These are phyloP conservation scores for Phaeophleospora eucalypticola DNA, from an alignment of 2,329 filamentous ascomycete genomes.

Conservation along the genomic window DNA sequence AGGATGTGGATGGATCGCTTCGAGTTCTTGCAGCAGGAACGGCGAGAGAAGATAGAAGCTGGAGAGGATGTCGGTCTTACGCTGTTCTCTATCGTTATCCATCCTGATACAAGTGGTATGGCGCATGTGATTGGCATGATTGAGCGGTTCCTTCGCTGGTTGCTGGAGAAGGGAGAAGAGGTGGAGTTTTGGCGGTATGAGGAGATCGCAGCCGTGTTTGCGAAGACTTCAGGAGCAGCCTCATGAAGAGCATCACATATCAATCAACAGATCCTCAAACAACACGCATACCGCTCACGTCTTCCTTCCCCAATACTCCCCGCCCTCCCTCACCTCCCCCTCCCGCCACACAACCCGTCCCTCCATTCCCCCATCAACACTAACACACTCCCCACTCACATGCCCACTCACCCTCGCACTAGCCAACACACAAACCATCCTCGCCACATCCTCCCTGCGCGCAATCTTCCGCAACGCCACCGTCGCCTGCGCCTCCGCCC, in stretches of 20 bases:
- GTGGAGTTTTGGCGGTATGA: constrained; percentile 47
- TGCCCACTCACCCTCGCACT: constrained; percentile 51
- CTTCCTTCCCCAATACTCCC: constrained; percentile 11
- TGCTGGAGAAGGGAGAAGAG: constrained; percentile 43
- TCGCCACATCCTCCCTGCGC: constrained; percentile 47
- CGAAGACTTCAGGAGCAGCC: too few relatives aligned
- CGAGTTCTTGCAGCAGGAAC: constrained; percentile 43
- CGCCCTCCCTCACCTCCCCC: constrained; percentile 33
- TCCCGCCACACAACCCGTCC: constrained; percentile 48
- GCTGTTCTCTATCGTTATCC: constrained; percentile 52
- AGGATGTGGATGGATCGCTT: constrained; percentile 60
- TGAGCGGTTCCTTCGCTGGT: constrained; percentile 49
- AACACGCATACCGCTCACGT: constrained; percentile 7
- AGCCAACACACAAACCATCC: constrained; percentile 48
- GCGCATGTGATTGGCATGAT: constrained; percentile 59
- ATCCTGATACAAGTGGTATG: constrained; percentile 59
- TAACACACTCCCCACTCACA: constrained; percentile 52
- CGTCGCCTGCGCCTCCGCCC: constrained; percentile 49
- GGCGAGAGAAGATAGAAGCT: constrained; percentile 35
- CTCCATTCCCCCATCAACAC: constrained; percentile 51
- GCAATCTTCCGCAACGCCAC: constrained; percentile 47
- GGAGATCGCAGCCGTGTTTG: constrained; percentile 42
- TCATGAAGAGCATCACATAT: not conserved
- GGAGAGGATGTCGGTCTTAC: constrained; percentile 34
- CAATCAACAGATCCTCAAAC: not conserved